Percentiles rank a stretch among this genome's conserved stretches.
phyloP scores from a whole-genome alignment of 2,329 filamentous ascomycete species.

The Raffaelea deltoideospora region DNA sequence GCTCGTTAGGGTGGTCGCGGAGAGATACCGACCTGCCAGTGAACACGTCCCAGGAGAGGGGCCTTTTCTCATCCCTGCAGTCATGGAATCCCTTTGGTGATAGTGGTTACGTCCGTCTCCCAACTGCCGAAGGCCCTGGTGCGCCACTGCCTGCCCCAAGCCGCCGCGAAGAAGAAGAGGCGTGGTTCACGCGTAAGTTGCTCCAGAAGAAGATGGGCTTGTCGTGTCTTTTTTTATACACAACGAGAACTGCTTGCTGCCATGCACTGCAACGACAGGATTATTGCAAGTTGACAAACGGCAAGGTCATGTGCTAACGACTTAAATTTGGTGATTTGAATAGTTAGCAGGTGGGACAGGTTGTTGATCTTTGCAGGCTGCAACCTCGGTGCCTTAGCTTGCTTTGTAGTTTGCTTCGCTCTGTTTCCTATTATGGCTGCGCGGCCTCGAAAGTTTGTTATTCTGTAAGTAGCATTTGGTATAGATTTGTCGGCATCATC shows the following conservation, averaged over 20 bases:
- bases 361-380: constrained; percentile 83
- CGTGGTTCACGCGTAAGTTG: constrained; percentile 83
- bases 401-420: constrained; percentile 87
- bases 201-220: too few species aligned
- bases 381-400: constrained; percentile 75
- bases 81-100: constrained; percentile 78
- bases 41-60: constrained; percentile 54
- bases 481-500: too few species aligned
- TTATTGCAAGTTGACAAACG: constrained; percentile 1
- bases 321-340: constrained; percentile 12
- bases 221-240: too few species aligned
- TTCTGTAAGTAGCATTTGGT: constrained; percentile 93
- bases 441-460: constrained; percentile 85
- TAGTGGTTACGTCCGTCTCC: constrained; percentile 78
- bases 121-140: constrained; percentile 67
- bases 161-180: constrained; percentile 86
- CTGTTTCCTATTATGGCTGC: constrained; percentile 72
- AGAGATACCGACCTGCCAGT: constrained; percentile 63
- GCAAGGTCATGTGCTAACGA: constrained; percentile 10
- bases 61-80: constrained; percentile 66
- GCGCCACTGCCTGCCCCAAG: constrained; percentile 74
- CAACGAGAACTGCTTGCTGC: too few species aligned
- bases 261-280: too few species aligned
- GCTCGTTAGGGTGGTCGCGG: constrained; percentile 86
- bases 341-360: constrained; percentile 96